These are phyloP conservation scores for Neofusicoccum cordaticola DNA, from an alignment of 2,329 filamentous ascomycete species.

Conservation along the genomic window DNA sequence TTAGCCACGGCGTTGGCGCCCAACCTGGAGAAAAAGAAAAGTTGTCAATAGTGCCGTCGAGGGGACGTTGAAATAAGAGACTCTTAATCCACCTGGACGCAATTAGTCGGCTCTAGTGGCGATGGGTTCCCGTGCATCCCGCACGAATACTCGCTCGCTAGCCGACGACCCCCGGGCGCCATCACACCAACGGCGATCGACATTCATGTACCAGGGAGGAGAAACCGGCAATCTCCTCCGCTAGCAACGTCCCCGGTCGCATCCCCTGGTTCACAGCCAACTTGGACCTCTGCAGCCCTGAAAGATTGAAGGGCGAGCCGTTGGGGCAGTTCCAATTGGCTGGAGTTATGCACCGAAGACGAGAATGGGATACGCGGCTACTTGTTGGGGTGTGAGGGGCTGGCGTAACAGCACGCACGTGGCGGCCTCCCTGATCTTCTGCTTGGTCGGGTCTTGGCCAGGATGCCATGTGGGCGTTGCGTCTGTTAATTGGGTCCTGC, in stretches of 20 bases:
- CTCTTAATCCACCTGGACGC: not conserved
- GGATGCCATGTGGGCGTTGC: not conserved
- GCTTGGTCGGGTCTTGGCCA: not conserved
- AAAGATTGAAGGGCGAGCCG: not conserved
- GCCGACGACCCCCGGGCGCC: not conserved
- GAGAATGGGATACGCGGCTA: not conserved
- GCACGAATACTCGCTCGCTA: not conserved
- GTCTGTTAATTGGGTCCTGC: not conserved
- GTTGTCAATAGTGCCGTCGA: not conserved
- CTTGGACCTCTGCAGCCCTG: not conserved
- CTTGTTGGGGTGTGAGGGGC: not conserved
- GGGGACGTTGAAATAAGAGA: slow-evolving; percentile 8
- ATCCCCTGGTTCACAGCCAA: not conserved
- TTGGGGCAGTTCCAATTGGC: not conserved
- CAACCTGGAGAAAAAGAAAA: not conserved
- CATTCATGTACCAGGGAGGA: slow-evolving; percentile 7
- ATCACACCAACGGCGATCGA: not conserved
- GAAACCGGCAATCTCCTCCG: slow-evolving; percentile 2
- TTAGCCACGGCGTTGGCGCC: not conserved
- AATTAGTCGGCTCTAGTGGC: not conserved
- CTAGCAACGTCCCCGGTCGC: not conserved
- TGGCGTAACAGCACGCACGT: not conserved
- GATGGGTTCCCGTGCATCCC: not conserved
- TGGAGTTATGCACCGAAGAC: not conserved
- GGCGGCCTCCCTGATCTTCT: not conserved